A percentile compares a stretch with the other conserved stretches of the same genome.
phyloP scores from a whole-genome alignment of 2,329 filamentous ascomycete species.

The Delphinella strobiligena region DNA sequence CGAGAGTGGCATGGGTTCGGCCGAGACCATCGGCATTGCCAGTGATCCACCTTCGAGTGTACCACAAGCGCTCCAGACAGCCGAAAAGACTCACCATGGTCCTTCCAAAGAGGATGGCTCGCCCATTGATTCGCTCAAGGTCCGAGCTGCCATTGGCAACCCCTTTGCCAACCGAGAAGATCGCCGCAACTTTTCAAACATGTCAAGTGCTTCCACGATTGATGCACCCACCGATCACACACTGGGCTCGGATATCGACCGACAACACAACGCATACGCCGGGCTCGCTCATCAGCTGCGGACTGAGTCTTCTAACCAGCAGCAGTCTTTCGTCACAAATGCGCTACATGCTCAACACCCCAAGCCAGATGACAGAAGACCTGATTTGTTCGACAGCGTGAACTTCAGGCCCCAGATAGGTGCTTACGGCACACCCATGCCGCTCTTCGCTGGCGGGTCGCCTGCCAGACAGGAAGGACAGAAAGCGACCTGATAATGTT shows the following conservation, averaged over 20 bases:
- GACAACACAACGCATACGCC: no score
- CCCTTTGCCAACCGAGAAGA: conserved; percentile 10
- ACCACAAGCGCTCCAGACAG: conserved; percentile 15
- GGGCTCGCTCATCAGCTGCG: no score
- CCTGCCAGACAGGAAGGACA: conserved; percentile 4
- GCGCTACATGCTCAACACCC: conserved; percentile 13
- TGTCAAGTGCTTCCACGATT: conserved; percentile 13
- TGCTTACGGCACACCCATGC: conserved; percentile 14
- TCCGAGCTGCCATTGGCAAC: conserved; percentile 3
- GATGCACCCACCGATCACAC: conserved; percentile 8
- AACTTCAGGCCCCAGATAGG: conserved; percentile 16
- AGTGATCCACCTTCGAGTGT: conserved; percentile 21
- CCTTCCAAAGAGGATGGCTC: conserved; percentile 8
- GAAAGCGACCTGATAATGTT: conserved; percentile 2
- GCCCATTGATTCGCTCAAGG: conserved; percentile 10
- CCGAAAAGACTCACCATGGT: conserved; percentile 12
- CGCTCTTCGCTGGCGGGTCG: conserved; percentile 6
- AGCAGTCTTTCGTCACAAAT: conserved; percentile 16
- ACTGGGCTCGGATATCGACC: no score
- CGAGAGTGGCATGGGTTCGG: conserved; percentile 9
- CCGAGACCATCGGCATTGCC: conserved; percentile 12
- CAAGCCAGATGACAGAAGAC: conserved; percentile 11
- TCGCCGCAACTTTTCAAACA: conserved; percentile 13
- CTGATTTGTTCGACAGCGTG: conserved; percentile 13
- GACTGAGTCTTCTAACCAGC: conserved; percentile 13